Percentiles rank a stretch among this genome's conserved stretches.
phyloP scores from a whole-genome alignment of 2,329 filamentous ascomycete genomes.

The Penicillium expansum region DNA sequence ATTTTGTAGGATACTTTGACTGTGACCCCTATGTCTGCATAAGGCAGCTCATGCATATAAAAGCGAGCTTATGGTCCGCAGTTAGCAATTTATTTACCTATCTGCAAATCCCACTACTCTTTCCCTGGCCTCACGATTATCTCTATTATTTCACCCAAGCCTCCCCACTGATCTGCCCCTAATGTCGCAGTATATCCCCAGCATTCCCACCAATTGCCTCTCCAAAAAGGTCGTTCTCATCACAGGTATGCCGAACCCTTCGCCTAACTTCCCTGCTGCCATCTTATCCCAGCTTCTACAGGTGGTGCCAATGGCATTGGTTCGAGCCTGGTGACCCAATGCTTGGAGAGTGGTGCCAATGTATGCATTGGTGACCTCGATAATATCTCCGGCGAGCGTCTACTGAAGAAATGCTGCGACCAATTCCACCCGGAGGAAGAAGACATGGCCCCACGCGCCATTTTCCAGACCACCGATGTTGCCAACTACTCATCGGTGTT shows the following conservation, averaged over 20 bases:
- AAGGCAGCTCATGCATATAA: neutral
- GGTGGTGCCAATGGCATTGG: conserved; percentile 49
- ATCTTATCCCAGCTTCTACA: conserved; percentile 12
- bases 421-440: conserved; percentile 15
- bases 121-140: conserved; percentile 1
- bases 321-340: conserved; percentile 41
- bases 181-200: conserved; percentile 24
- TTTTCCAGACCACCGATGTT: conserved; percentile 48
- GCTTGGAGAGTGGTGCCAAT: conserved; percentile 40
- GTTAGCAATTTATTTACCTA: neutral
- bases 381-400: conserved; percentile 31
- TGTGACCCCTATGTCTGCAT: neutral
- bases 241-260: conserved; percentile 15
- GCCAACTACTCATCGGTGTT: conserved; percentile 48
- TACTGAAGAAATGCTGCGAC: conserved; percentile 22
- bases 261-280: neutral
- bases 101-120: neutral
- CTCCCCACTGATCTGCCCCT: conserved; percentile 2
- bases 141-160: neutral
- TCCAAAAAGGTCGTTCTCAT: conserved; percentile 22
- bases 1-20: neutral
- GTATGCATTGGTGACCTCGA: conserved; percentile 48
- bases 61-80: neutral
- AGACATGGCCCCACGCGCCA: conserved; percentile 22
- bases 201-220: conserved; percentile 15